Percentiles rank a stretch among this genome's conserved stretches.
Conservation (phyloP, 1,284 basidiomycete species). For the Austroboletus novae-zelandiae region DNA sequence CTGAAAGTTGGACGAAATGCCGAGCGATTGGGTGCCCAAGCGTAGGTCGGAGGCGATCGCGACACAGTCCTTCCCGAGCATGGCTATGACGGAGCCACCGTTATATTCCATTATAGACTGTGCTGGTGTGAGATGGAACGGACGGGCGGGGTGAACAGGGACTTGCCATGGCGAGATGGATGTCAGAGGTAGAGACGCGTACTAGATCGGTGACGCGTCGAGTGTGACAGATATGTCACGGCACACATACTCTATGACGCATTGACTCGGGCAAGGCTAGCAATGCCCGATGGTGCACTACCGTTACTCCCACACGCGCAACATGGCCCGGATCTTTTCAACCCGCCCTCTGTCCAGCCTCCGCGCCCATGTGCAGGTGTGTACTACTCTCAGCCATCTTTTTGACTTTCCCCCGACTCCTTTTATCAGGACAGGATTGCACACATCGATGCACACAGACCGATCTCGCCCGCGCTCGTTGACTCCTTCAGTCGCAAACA, state of each 20-base stretch:
- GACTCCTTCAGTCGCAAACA: constrained; percentile 72
- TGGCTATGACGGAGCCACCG: constrained; percentile 97
- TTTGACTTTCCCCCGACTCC: neutral
- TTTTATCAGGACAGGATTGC: constrained; percentile 42
- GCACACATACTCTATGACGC: neutral
- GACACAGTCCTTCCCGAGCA: constrained; percentile 98
- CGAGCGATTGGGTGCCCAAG: constrained; percentile 87
- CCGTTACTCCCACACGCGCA: neutral
- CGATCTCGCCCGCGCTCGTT: constrained; percentile 53
- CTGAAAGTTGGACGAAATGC: constrained; percentile 91
- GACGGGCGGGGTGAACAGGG: neutral
- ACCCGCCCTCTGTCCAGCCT: constrained; percentile 20
- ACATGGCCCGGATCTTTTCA: constrained; percentile 16
- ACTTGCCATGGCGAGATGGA: constrained; percentile 29
- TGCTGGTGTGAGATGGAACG: constrained; percentile 7
- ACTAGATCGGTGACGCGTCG: constrained; percentile 17
- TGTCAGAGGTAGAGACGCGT: neutral
- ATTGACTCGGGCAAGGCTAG: neutral
- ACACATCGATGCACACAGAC: constrained; percentile 45
- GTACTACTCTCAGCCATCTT: neutral
- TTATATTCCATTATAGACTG: constrained; percentile 87
- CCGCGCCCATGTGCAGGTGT: constrained; percentile 20
- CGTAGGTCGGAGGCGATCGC: constrained; percentile 97
- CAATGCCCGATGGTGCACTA: no score
- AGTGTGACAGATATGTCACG: neutral